phyloP scores from a whole-genome alignment of 2,329 filamentous ascomycete species.

The Colletotrichum filicis region DNA sequence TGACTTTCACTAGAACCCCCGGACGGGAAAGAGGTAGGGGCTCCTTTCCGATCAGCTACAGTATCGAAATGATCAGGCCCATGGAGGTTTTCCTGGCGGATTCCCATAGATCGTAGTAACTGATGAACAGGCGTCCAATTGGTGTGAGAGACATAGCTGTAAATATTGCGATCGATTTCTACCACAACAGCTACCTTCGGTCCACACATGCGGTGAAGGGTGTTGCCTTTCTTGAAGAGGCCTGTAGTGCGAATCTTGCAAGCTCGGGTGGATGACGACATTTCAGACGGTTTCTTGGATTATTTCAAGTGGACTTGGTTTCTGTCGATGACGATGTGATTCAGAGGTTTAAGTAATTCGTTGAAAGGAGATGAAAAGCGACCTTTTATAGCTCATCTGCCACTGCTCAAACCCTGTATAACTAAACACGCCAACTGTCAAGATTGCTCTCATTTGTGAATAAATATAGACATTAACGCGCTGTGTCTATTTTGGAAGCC shows the following conservation, averaged over 20 bases:
- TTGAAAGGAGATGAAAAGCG: not conserved
- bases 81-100: not conserved
- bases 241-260: not conserved
- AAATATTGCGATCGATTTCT: not conserved
- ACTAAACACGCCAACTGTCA: no score
- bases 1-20: not conserved
- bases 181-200: not conserved
- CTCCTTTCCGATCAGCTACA: not conserved
- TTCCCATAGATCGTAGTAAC: not conserved
- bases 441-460: no score
- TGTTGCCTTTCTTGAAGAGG: not conserved
- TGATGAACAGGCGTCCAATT: not conserved
- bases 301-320: not conserved
- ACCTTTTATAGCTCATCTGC: no score
- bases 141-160: not conserved
- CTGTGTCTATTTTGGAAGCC: no score
- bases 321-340: no score
- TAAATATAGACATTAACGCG: no score
- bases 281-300: not conserved
- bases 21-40: not conserved
- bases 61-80: not conserved
- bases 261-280: not conserved
- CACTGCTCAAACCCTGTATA: no score
- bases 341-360: not conserved
- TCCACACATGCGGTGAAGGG: not conserved